These are phyloP conservation scores for Pseudogymnoascus sp. DNA, from an alignment of 2,329 filamentous ascomycete genomes.

Conservation along the genomic window DNA sequence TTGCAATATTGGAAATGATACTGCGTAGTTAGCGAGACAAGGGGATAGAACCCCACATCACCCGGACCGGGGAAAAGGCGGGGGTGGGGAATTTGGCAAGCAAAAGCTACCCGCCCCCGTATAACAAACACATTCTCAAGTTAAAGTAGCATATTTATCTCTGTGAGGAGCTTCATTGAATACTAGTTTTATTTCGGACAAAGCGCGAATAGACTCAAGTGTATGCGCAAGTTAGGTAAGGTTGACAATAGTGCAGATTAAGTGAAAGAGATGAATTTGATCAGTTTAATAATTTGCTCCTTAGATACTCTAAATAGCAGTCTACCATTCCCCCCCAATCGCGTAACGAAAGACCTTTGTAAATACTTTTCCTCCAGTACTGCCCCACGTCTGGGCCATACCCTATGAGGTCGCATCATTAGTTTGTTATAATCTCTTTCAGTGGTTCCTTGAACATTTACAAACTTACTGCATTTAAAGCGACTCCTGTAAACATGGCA, in stretches of 20 bases:
- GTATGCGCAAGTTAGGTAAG: not conserved
- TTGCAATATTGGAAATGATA: not conserved
- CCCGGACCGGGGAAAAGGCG: not conserved
- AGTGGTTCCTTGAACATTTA: not conserved
- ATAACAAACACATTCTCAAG: not conserved
- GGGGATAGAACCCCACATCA: not conserved
- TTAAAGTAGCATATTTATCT: not conserved
- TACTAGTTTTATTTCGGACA: not conserved
- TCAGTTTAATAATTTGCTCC: not conserved
- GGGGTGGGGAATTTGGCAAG: not conserved
- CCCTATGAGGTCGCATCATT: constrained; percentile 24
- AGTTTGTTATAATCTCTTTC: not conserved
- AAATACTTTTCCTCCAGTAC: constrained; percentile 42
- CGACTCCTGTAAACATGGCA: constrained; percentile 43
- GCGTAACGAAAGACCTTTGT: constrained; percentile 43
- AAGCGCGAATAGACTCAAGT: not conserved
- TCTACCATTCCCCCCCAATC: constrained; percentile 44
- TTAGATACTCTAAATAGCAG: not conserved
- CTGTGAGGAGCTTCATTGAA: not conserved
- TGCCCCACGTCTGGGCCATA: constrained; percentile 41
- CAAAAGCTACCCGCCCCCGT: no score
- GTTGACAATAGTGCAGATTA: not conserved
- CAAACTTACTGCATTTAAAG: constrained; percentile 35
- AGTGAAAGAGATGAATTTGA: not conserved
- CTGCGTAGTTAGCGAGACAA: not conserved